A percentile compares a stretch with the other conserved stretches of the same genome.
Conservation (phyloP, 2,329 filamentous ascomycete genomes). For the Aureobasidium sp. region DNA sequence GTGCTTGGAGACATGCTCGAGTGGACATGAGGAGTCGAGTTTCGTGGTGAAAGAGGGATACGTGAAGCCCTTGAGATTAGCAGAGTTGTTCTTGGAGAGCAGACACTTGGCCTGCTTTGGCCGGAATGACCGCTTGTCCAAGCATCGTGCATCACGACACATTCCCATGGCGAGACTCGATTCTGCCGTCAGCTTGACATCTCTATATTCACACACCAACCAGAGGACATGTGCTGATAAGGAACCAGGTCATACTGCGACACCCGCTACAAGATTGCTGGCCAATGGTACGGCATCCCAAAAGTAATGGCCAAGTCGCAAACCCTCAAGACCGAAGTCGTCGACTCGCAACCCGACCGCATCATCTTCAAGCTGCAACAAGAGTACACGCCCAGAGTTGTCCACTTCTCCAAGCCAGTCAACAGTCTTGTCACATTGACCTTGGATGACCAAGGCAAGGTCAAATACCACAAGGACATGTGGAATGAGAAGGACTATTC, state of each 20-base stretch:
- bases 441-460: constrained; percentile 35
- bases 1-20: constrained; percentile 15
- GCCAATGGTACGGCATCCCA: constrained; percentile 28
- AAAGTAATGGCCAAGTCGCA: constrained; percentile 35
- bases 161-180: too few relatives aligned
- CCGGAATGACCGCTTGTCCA: too few relatives aligned
- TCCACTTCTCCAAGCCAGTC: constrained; percentile 33
- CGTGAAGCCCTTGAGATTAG: too few relatives aligned
- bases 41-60: neutral
- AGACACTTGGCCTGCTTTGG: too few relatives aligned
- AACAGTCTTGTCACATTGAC: constrained; percentile 37
- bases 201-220: neutral
- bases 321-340: constrained; percentile 38
- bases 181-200: neutral
- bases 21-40: neutral
- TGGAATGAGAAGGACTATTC: constrained; percentile 46
- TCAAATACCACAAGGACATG: constrained; percentile 45
- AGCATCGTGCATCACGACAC: too few relatives aligned
- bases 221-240: constrained; percentile 34
- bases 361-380: constrained; percentile 45
- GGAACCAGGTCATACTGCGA: constrained; percentile 35
- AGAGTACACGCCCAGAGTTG: constrained; percentile 39
- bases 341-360: constrained; percentile 32
- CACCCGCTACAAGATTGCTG: constrained; percentile 43
- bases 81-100: too few relatives aligned